A percentile compares a stretch with the other conserved stretches of the same genome.
Evolutionary conservation across 805 yeast species (phyloP).

Genomic region (Scheffersomyces ergatensis): DNA sequence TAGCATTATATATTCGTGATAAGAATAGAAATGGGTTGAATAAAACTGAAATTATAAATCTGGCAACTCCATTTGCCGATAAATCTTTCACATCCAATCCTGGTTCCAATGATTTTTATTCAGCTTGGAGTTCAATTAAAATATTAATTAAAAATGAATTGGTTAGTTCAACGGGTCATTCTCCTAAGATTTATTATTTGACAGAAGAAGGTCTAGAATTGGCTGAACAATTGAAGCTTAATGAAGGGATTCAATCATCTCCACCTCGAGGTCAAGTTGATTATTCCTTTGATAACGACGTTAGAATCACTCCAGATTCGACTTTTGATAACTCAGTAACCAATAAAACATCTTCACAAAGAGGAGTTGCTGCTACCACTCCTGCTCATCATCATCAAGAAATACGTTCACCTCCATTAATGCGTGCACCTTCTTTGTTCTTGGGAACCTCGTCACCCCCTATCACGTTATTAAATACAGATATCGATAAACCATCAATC

Average conservation of each 20-base stretch:
- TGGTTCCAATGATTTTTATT: slow-evolving; percentile 58
- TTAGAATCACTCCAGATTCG: slow-evolving; percentile 24
- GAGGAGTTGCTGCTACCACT: neutral
- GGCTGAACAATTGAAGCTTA: slow-evolving; percentile 54
- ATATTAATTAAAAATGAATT: slow-evolving; percentile 60
- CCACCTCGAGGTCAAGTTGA: slow-evolving; percentile 16
- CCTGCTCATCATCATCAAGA: neutral
- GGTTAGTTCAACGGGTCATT: slow-evolving; percentile 51
- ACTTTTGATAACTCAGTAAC: neutral
- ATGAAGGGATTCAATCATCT: slow-evolving; percentile 35
- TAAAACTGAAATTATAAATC: slow-evolving; percentile 53
- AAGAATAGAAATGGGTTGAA: slow-evolving; percentile 53
- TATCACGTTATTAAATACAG: neutral
- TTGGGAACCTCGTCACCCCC: neutral
- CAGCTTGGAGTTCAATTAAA: slow-evolving; percentile 75
- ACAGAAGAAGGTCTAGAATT: slow-evolving; percentile 69
- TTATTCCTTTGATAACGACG: slow-evolving; percentile 34
- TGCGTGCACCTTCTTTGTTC: neutral
- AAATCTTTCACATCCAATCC: slow-evolving; percentile 60
- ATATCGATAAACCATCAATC: neutral
- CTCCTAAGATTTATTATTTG: slow-evolving; percentile 56
- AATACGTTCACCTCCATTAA: neutral
- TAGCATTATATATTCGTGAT: slow-evolving; percentile 56
- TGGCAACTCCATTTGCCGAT: slow-evolving; percentile 57
- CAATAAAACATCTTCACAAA: too few species aligned